phyloP scores from a whole-genome alignment of 768 basidiomycete species.

The Pulveroboletus sp. region DNA sequence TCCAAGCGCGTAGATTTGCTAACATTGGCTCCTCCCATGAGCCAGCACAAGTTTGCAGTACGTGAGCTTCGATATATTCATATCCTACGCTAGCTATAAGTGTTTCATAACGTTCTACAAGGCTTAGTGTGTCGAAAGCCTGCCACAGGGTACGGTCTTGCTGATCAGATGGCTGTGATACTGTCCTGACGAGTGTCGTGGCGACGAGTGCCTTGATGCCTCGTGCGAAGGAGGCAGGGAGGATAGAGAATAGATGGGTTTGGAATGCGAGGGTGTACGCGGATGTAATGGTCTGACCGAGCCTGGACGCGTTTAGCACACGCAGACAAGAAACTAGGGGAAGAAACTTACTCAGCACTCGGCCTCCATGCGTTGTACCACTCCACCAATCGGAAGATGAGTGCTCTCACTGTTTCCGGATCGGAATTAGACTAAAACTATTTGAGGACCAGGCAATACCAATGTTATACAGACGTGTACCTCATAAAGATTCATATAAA shows the following conservation, averaged over 20 bases:
- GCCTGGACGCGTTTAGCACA: conserved; percentile 34
- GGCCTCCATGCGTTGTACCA: conserved; percentile 82
- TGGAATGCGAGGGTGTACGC: conserved; percentile 71
- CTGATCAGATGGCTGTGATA: conserved; percentile 25
- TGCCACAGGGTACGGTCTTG: conserved; percentile 47
- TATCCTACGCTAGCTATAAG: conserved; percentile 84
- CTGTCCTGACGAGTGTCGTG: conserved; percentile 43
- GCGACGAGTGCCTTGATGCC: conserved; percentile 70
- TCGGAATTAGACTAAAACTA: conserved; percentile 42
- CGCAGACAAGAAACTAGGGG: background rate
- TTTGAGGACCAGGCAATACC: background rate
- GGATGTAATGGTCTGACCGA: conserved; percentile 56
- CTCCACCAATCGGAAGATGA: conserved; percentile 59
- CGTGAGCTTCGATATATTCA: conserved; percentile 77
- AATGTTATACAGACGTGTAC: conserved; percentile 33
- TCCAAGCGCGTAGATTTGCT: conserved; percentile 65
- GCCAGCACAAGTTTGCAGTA: conserved; percentile 60
- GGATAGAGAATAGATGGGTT: conserved; percentile 67
- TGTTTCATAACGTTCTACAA: conserved; percentile 81
- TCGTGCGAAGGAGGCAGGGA: conserved; percentile 64
- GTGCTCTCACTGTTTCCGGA: conserved; percentile 46
- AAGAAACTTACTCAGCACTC: conserved; percentile 50
- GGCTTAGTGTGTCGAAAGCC: conserved; percentile 65
- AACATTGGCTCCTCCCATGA: conserved; percentile 72
- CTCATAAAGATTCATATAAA: conserved; percentile 60